Evolutionary conservation across 768 basidiomycete genomes (phyloP), one percentile per base, ranked within the genome.

Genomic region (Strobilomyces confusus): DNA sequence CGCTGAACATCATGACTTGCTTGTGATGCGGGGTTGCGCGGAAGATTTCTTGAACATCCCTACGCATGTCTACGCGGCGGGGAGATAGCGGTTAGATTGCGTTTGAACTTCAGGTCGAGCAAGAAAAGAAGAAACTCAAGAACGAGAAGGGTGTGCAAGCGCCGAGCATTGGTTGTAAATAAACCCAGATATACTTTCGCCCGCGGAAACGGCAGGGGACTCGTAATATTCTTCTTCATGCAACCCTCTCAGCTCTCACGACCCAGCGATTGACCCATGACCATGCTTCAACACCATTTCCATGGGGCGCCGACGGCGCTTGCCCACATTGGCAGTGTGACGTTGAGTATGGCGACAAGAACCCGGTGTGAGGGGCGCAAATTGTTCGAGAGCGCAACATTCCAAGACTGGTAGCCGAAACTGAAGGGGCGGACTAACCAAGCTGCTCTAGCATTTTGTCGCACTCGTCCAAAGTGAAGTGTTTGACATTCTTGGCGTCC

Each of bases 401-500:
- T 36, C 65, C 60, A 67, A 63, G 65, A 63, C 48, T 71, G 68
- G 75, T 75, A 76, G 81, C 81, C 81, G 79, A 86, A 87, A 83
- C 78, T 81, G 86, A 80, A 86, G 56, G 62, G 65, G 61, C 66
- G 63, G 83, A 99, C 97, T 98, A 92, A 99, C 97, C 97, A 78
- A 99, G 94, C 84, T 94, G 90, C 83, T 99, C 97, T 71, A 99
- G 89, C 93, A 99, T 98, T 84, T 99, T 99, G 82, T 99, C 97
- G 82, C 97, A 99, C 79, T 99, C 97, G 82, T 99, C 97, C 72
- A 99, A 79, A 52, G 97, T 94, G 75, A 99, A 99, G 79, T 98
- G 95, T 77, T 98, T 98, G 73, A 98, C 93, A 67, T 91, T 86
- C 75, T 90, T 90, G 59, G 91, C 90, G 69, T 97, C 92, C 73